Conservation (phyloP, 78 protist genomes). For the Emiliania huxleyi region DNA sequence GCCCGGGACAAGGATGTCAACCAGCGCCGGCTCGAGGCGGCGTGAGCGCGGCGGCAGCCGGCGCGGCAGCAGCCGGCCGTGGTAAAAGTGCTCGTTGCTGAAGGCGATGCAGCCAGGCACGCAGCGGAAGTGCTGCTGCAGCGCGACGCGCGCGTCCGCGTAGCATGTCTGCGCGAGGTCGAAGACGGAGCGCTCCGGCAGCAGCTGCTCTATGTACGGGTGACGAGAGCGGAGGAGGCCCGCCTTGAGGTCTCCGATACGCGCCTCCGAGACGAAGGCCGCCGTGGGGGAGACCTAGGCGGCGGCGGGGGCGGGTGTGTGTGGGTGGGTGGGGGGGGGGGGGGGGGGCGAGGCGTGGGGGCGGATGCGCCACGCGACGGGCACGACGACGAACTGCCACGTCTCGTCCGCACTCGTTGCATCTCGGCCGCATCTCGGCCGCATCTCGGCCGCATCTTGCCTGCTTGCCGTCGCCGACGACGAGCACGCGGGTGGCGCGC, state of each 20-base stretch:
- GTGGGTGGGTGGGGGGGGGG: no score
- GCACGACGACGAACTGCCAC: no score
- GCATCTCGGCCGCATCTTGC: no score
- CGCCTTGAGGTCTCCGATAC: background rate
- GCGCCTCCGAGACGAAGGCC: background rate
- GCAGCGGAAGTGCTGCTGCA: conserved; percentile 4
- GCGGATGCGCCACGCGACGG: no score
- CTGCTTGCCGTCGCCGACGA: conserved; percentile 25
- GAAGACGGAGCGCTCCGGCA: conserved; percentile 12
- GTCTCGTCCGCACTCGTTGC: no score
- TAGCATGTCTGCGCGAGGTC: conserved; percentile 28
- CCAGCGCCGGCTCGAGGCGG: background rate
- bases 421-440: no score
- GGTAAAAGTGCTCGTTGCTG: background rate
- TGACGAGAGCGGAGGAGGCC: background rate
- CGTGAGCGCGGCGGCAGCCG: conserved; percentile 30
- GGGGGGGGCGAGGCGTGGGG: no score
- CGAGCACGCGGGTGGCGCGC: conserved; percentile 3
- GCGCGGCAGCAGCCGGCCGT: conserved; percentile 11
- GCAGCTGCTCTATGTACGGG: conserved; percentile 17
- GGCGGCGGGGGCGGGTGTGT: no score
- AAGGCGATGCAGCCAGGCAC: background rate
- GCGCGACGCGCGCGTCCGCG: conserved; percentile 7
- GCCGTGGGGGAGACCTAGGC: background rate
- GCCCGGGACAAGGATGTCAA: background rate